These are phyloP conservation scores for Sequoiadendron giganteum DNA, from an alignment of 75 land plant species.

Conservation along the genomic window DNA sequence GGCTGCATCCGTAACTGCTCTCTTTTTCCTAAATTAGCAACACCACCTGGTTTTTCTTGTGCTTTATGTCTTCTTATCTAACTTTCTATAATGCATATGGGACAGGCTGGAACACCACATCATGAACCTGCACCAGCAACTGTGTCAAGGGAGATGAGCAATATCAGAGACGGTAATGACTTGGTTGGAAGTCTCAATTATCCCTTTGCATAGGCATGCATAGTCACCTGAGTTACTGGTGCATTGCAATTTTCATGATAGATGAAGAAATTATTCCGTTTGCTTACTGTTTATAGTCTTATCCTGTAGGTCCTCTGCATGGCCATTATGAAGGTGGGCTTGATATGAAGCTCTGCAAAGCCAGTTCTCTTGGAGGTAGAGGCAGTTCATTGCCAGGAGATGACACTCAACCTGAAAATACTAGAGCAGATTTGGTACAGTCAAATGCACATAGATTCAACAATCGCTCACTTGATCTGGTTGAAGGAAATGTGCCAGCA, in stretches of 20 bases:
- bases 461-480: not conserved
- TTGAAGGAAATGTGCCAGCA: not conserved
- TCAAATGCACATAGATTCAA: not conserved
- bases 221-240: not conserved
- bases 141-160: not conserved
- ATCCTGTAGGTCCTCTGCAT: not conserved
- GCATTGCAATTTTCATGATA: not conserved
- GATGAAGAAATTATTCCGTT: not conserved
- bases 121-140: not conserved
- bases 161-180: not conserved
- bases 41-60: not conserved
- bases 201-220: not conserved
- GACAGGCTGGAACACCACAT: not conserved
- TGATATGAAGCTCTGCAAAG: not conserved
- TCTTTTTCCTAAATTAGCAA: not conserved
- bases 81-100: not conserved
- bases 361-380: not conserved
- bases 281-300: not conserved
- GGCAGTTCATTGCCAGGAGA: not conserved
- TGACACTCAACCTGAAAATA: not conserved
- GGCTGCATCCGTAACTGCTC: not conserved
- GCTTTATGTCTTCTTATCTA: not conserved
- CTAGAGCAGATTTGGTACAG: not conserved
- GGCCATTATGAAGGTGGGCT: not conserved
- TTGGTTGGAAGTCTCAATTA: not conserved